These are phyloP conservation scores for Pisolithus sp. DNA, from an alignment of 768 basidiomycete species.

Conservation along the genomic window DNA sequence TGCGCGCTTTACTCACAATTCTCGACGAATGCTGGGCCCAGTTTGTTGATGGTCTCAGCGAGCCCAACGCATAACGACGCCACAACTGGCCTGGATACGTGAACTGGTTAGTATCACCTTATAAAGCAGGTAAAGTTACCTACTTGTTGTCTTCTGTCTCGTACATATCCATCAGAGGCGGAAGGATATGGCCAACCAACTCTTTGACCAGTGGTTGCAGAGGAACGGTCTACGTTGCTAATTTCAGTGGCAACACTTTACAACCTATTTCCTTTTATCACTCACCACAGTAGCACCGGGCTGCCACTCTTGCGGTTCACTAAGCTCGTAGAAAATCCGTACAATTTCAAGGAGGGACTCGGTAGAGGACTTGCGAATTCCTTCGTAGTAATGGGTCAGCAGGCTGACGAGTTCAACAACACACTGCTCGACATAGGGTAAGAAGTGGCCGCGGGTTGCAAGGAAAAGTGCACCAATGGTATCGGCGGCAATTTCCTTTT, in stretches of 20 bases:
- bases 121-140: conserved; percentile 29
- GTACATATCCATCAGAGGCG: conserved; percentile 80
- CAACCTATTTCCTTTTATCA: conserved; percentile 5
- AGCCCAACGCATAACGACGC: conserved; percentile 83
- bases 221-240: conserved; percentile 33
- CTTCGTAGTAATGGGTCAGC: conserved; percentile 92
- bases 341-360: conserved; percentile 85
- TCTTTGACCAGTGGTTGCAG: conserved; percentile 68
- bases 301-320: conserved; percentile 76
- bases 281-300: conserved; percentile 63
- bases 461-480: conserved; percentile 89
- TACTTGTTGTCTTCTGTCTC: conserved; percentile 96
- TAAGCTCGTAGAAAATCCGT: conserved; percentile 86
- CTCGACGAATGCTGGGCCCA: conserved; percentile 83
- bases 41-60: conserved; percentile 85
- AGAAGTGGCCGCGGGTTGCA: conserved; percentile 75
- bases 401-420: conserved; percentile 74
- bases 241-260: conserved; percentile 4
- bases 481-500: conserved; percentile 98
- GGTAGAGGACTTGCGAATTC: conserved; percentile 89
- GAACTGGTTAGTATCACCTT: conserved; percentile 9
- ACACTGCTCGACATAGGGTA: conserved; percentile 83
- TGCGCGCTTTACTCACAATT: conserved; percentile 46
- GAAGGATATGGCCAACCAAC: conserved; percentile 69
- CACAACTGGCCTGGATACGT: conserved; percentile 64